Base-by-base conservation (phyloP, 495 filamentous ascomycete genomes). In the Tuber borchii region DNA sequence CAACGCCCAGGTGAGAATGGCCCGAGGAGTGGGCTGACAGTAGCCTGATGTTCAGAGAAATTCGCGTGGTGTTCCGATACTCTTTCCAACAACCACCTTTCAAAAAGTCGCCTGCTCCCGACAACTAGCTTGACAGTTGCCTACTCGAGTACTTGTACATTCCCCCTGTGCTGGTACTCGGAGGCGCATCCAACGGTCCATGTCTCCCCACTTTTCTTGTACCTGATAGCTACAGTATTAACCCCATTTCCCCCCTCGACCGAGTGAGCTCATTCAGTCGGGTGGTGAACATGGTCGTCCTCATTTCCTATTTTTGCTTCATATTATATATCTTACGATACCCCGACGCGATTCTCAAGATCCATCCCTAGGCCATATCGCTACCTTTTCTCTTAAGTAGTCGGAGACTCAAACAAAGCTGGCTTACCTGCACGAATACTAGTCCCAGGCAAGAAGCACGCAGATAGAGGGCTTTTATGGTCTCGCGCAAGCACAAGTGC, bases 11-110 rank as follows among this genome's bases (percentile, higher is more conserved):
- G 43, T 17, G 44, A 79, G 75, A 79, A 79, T 79, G 78, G 78
- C 69, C 72, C 77, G 73, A 79, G 45, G 56, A 79, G 78, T 79
- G 78, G 77, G 78, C 78, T 79, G 78, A 79, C 78, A 73, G 42
- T 79, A 75, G 78, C 77, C 78, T 79, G 78, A 79, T 75, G 69
- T 79, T 48, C 56, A 65, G 56, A 65, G 56, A 65, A 65, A 34
- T 34, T 65, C 56, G 26, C 56, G 56, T 34, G 56, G 56, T 34
- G 56, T 34, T 65, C 56, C 56, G 56, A 17, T 65, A 0, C 56
- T 34, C 56, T 31, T 31, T 2, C 56, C 56, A 65, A 65, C 56
- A 65, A 65, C 56, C 26, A 26, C 56, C 26, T 26, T 26, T 34
- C 56, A 65, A 65, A 65, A 65, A 65, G 56, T 65, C 56, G 56